phyloP scores from a whole-genome alignment of 306 rosid genomes.

The Sesbania bispinosa region DNA sequence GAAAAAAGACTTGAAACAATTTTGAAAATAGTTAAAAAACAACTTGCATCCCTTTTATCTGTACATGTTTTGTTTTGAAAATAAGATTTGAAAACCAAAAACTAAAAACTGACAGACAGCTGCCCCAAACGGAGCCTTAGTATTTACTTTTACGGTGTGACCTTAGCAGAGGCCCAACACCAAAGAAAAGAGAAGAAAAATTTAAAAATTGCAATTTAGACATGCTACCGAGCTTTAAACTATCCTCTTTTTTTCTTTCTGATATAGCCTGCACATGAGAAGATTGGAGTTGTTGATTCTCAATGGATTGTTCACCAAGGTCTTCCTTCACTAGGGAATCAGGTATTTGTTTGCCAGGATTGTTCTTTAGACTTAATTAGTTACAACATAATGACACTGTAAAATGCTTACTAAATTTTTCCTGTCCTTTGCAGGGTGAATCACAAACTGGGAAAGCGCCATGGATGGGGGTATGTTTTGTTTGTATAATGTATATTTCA shows the following conservation, averaged over 20 bases:
- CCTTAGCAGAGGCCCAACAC: not conserved
- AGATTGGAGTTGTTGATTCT: constrained; percentile 97
- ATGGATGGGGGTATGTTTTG: constrained; percentile 82
- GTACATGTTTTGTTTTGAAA: too few species aligned
- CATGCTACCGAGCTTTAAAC: constrained; percentile 6
- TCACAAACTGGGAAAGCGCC: constrained; percentile 64
- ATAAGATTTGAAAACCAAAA: too few species aligned
- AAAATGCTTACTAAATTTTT: constrained; percentile 19
- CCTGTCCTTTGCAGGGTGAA: constrained; percentile 59
- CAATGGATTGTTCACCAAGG: constrained; percentile 97
- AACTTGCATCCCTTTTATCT: too few species aligned
- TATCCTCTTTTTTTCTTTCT: not conserved
- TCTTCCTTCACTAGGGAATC: constrained; percentile 87
- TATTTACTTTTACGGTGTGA: not conserved
- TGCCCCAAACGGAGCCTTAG: too few species aligned
- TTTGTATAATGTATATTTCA: not conserved
- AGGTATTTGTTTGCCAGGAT: constrained; percentile 46
- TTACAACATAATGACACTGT: not conserved
- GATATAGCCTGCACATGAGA: constrained; percentile 91
- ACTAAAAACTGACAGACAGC: too few species aligned
- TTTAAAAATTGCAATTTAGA: not conserved
- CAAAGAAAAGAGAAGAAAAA: not conserved
- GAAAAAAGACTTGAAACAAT: too few species aligned
- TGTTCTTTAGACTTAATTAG: not conserved
- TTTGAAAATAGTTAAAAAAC: too few species aligned